phyloP scores from a whole-genome alignment of 1,284 basidiomycete genomes.

The Boletus semigastroideus region DNA sequence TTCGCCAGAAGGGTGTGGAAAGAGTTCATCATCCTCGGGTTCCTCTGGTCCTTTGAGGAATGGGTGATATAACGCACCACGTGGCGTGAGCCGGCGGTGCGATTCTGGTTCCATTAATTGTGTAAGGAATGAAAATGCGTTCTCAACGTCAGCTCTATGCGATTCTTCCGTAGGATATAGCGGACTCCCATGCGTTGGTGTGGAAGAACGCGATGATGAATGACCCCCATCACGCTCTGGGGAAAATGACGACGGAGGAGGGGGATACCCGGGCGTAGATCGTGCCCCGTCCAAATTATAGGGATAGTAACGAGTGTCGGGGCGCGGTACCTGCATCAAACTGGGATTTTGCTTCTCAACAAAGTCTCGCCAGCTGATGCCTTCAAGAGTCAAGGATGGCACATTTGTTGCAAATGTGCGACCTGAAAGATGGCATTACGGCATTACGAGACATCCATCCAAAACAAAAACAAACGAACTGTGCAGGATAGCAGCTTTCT shows the following conservation, averaged over 20 bases:
- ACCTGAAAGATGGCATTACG: constrained; percentile 47
- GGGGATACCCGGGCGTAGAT: constrained; percentile 22
- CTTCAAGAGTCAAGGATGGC: constrained; percentile 66
- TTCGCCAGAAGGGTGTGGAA: constrained; percentile 64
- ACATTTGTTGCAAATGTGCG: constrained; percentile 86
- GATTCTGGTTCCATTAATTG: constrained; percentile 73
- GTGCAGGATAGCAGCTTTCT: constrained; percentile 85
- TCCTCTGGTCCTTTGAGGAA: constrained; percentile 57
- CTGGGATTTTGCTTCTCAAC: constrained; percentile 78
- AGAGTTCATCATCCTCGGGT: constrained; percentile 60
- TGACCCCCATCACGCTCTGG: constrained; percentile 20
- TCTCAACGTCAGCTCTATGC: constrained; percentile 59
- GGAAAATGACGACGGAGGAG: constrained; percentile 35
- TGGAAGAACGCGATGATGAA: constrained; percentile 27
- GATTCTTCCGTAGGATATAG: constrained; percentile 33
- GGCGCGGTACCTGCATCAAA: constrained; percentile 56
- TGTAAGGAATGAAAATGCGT: constrained; percentile 73
- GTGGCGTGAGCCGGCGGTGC: constrained; percentile 74
- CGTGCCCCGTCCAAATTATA: constrained; percentile 33
- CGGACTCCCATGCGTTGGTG: constrained; percentile 32
- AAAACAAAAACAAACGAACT: constrained; percentile 53
- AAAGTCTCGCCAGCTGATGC: constrained; percentile 69
- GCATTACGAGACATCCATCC: constrained; percentile 13
- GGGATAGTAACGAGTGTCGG: constrained; percentile 55
- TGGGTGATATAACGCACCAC: constrained; percentile 71